Evolutionary conservation across 2,329 filamentous ascomycete genomes (phyloP).

Genomic region (Periconia sp.): DNA sequence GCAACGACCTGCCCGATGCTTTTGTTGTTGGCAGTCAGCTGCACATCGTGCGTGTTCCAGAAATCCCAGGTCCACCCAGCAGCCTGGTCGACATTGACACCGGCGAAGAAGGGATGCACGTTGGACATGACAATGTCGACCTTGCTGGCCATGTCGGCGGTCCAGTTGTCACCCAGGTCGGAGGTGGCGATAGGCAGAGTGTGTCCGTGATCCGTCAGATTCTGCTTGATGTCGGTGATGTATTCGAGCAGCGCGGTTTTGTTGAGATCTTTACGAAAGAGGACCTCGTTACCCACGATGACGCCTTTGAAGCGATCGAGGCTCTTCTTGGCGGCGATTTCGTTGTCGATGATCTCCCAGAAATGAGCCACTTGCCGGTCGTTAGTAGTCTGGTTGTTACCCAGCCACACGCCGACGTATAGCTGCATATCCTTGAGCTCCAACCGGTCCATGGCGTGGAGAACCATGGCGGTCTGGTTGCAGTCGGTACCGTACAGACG

Average conservation of each 20-base stretch:
- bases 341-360: conserved; percentile 73
- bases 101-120: conserved; percentile 93
- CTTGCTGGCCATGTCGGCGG: conserved; percentile 63
- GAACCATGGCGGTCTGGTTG: conserved; percentile 93
- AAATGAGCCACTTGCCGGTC: conserved; percentile 78
- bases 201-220: conserved; percentile 64
- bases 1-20: conserved; percentile 72
- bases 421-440: conserved; percentile 77
- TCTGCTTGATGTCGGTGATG: conserved; percentile 66
- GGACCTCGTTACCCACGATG: conserved; percentile 65
- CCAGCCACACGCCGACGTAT: conserved; percentile 95
- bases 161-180: conserved; percentile 90
- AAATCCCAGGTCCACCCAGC: conserved; percentile 82
- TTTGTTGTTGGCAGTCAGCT: conserved; percentile 57
- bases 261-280: conserved; percentile 67
- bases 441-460: conserved; percentile 77
- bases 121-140: conserved; percentile 95
- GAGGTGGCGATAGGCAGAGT: conserved; percentile 80
- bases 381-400: conserved; percentile 81
- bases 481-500: conserved; percentile 94
- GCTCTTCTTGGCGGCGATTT: conserved; percentile 37
- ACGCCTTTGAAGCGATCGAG: conserved; percentile 61
- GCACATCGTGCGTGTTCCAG: conserved; percentile 71
- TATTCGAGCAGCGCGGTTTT: conserved; percentile 62
- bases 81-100: conserved; percentile 67